Base-by-base conservation (phyloP, 495 filamentous ascomycete species). In the Parmelia sp. region DNA sequence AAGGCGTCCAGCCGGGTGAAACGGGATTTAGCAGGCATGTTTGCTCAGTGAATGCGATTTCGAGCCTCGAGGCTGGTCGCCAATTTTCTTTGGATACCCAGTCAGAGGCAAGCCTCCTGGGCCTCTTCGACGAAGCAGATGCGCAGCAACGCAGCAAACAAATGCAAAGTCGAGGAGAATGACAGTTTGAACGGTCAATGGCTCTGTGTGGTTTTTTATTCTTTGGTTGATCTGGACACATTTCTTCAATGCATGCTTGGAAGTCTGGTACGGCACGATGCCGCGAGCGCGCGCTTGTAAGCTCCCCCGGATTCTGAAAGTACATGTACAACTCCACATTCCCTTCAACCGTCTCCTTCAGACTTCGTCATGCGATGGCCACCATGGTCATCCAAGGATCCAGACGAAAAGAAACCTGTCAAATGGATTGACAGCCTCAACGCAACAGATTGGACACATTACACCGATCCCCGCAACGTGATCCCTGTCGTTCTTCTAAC, bases 1-100 rank as follows among this genome's bases (percentile, higher is more conserved):
- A 98, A 98, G 78, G 94, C 94, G 75, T 98, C 94, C 53, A 98
- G 88, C 79, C 90, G 88, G 56, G 90, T 96, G 73, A 98, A 96
- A 74, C 94, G 88, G 68, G 90, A 95, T 73, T 82, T 83, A 69
- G 78, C 74, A 67, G 79, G 75, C 81, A 83, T 83, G 25, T 25
- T 55, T 53, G 55, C 35, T 70, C 69, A 66, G 66, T 61, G 63
- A 71, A 57, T 40, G 63, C 36, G 68, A 71, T 71, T 63, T 72
- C 33, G 36, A 31, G 27, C 31, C 29, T 35, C n/a, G 47, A 40
- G 45, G 55, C 62, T 65, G 29, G 40, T 58, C 25, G 8, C 19
- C 63, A 39, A 71, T 56, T 66, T 45, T 63, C 45, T 10, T 36
- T 56, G 64, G 36, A 53, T 40, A 44, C 62, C 56, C 62, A 62